Conservation (phyloP, 192 early-diverging fungal species). For the Gaertneriomyces sp. region DNA sequence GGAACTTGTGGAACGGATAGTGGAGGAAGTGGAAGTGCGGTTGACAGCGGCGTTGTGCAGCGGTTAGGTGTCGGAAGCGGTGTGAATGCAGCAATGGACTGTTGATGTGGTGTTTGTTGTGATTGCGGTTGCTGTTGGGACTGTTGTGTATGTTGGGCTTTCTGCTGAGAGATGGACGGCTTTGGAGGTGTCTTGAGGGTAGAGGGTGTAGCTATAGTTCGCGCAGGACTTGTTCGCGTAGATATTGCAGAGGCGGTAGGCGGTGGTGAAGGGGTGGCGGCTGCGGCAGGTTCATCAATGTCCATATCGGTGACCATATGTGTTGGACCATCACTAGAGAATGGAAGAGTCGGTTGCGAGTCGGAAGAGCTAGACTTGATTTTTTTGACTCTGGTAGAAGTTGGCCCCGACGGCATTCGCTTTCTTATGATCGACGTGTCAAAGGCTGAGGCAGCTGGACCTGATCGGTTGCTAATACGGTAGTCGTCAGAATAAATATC, state of each 20-base stretch:
- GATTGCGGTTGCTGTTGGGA: no score
- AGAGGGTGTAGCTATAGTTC: neutral
- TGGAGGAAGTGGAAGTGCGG: neutral
- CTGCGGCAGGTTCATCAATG: slow-evolving; percentile 34
- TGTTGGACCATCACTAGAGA: slow-evolving; percentile 35
- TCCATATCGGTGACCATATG: slow-evolving; percentile 34
- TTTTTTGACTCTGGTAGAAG: slow-evolving; percentile 26
- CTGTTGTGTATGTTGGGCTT: no score
- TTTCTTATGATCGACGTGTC: slow-evolving; percentile 42
- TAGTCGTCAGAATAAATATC: slow-evolving; percentile 38
- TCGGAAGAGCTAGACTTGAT: slow-evolving; percentile 19
- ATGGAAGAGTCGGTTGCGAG: slow-evolving; percentile 33
- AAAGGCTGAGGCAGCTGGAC: slow-evolving; percentile 30
- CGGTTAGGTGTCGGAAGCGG: no score
- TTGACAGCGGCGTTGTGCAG: no score
- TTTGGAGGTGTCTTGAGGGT: no score
- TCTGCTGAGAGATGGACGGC: no score
- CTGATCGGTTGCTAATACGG: slow-evolving; percentile 25
- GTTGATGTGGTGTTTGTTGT: no score
- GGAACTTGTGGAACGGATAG: slow-evolving; percentile 3
- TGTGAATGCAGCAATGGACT: no score
- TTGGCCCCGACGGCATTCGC: slow-evolving; percentile 11
- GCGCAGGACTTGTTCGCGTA: neutral
- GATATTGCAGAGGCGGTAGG: slow-evolving; percentile 8
- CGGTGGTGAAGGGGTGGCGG: neutral